These are phyloP conservation scores for Magnolia kwangsiensis DNA, from an alignment of 164 flowering plant genomes.

Conservation along the genomic window DNA sequence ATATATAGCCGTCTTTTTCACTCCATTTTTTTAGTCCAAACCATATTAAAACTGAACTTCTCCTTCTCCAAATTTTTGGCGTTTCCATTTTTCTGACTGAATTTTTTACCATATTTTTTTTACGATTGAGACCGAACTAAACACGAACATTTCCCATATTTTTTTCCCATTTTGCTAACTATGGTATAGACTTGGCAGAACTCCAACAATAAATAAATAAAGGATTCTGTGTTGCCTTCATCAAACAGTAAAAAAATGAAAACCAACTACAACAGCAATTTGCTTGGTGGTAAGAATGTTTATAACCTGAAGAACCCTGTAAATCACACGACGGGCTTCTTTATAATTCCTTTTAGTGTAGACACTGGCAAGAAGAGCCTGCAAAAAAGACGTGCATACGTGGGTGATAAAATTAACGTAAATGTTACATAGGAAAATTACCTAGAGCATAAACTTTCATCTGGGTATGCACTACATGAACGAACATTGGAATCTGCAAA, in stretches of 20 bases:
- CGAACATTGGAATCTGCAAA: not conserved
- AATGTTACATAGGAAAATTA: not conserved
- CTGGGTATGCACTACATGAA: not conserved
- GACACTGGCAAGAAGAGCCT: slow-evolving; percentile 84
- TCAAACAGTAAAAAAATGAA: not conserved
- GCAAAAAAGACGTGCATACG: slow-evolving; percentile 16
- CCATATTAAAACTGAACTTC: too few relatives aligned
- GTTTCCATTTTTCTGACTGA: too few relatives aligned
- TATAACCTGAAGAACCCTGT: slow-evolving; percentile 62
- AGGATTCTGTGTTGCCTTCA: not conserved
- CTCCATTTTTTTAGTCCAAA: too few relatives aligned
- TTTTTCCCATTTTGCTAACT: not conserved
- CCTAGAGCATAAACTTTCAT: not conserved
- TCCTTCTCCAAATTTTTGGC: too few relatives aligned
- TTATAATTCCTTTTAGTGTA: slow-evolving; percentile 62
- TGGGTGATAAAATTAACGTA: not conserved
- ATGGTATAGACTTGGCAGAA: not conserved
- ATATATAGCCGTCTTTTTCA: too few relatives aligned
- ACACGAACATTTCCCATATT: not conserved
- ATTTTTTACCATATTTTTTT: too few relatives aligned
- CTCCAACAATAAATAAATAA: not conserved
- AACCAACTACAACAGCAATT: not conserved
- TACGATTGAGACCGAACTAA: too few relatives aligned
- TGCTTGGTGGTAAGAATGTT: not conserved
- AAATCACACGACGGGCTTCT: slow-evolving; percentile 59